A percentile compares a stretch with the other conserved stretches of the same genome.
Evolutionary conservation across 192 early-diverging fungal genomes (phyloP).

Genomic region (Backusella sp.): DNA sequence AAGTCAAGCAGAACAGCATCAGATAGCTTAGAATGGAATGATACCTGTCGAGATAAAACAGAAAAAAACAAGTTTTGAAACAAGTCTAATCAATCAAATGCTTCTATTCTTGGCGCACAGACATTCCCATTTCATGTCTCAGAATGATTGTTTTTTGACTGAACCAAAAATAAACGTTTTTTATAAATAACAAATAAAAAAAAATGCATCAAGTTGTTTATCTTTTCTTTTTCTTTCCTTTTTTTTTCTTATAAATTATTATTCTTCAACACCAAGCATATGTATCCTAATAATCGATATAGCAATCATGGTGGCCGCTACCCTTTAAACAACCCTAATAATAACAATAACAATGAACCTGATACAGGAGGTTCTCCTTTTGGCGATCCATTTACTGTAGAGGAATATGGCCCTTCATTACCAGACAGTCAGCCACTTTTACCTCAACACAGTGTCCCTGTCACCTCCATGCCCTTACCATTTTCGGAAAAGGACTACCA

Average conservation of each 20-base stretch:
- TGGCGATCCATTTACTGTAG: conserved; percentile 23
- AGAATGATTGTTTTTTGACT: conserved; percentile 1
- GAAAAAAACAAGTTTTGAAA: not conserved
- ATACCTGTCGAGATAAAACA: not conserved
- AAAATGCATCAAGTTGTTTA: not conserved
- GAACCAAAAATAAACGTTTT: not conserved
- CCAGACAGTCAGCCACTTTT: conserved; percentile 24
- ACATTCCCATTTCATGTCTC: not conserved
- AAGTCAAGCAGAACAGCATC: not conserved
- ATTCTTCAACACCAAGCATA: not conserved
- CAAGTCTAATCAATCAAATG: not conserved
- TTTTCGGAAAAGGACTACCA: conserved; percentile 9
- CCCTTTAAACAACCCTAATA: not conserved
- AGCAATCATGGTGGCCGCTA: not conserved
- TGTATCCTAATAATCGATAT: not conserved
- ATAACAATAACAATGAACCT: not conserved
- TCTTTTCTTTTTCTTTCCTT: not conserved
- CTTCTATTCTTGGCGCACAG: not conserved
- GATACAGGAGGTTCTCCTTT: not conserved
- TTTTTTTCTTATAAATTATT: not conserved
- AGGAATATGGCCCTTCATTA: not conserved
- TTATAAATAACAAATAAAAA: not conserved
- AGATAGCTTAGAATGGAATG: not conserved
- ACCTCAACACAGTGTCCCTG: conserved; percentile 17
- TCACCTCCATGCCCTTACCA: not conserved